Evolutionary conservation across 1,284 basidiomycete genomes (phyloP).

Genomic region (Cryptococcus maquisensis): DNA sequence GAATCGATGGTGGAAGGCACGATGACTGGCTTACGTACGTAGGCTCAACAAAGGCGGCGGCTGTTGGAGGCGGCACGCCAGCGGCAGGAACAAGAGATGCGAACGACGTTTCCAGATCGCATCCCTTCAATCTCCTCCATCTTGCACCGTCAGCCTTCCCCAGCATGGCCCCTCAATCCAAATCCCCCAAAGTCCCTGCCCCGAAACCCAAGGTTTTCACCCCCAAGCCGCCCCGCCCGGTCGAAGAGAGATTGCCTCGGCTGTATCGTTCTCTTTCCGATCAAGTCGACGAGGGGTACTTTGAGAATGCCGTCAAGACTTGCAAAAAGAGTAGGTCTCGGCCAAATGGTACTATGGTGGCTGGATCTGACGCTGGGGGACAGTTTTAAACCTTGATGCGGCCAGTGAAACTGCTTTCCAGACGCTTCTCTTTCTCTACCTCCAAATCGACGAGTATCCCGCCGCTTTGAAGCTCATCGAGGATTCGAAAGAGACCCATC

Average conservation of each 20-base stretch:
- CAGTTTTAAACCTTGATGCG: conserved; percentile 68
- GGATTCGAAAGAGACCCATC: conserved; percentile 28
- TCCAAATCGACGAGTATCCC: conserved; percentile 69
- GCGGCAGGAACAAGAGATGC: neutral
- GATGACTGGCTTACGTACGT: no score
- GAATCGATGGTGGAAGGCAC: no score
- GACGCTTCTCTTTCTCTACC: conserved; percentile 73
- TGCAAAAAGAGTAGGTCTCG: conserved; percentile 72
- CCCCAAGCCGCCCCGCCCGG: conserved; percentile 56
- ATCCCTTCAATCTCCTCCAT: neutral
- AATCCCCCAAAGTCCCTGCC: neutral
- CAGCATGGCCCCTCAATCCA: neutral
- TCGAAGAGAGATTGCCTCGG: conserved; percentile 61
- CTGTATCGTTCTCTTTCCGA: conserved; percentile 73
- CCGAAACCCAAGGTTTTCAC: conserved; percentile 16
- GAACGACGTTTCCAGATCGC: neutral
- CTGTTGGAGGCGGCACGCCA: no score
- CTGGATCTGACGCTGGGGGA: neutral
- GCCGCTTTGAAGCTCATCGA: conserved; percentile 48
- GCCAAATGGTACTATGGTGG: neutral
- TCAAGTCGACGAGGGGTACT: conserved; percentile 77
- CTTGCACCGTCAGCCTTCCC: neutral
- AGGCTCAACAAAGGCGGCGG: no score
- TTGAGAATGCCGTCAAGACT: conserved; percentile 74
- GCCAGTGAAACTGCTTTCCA: conserved; percentile 65